Evolutionary conservation across 345 rosid genomes (phyloP), one percentile per base, ranked within the genome.

Genomic region (Gossypium australe): DNA sequence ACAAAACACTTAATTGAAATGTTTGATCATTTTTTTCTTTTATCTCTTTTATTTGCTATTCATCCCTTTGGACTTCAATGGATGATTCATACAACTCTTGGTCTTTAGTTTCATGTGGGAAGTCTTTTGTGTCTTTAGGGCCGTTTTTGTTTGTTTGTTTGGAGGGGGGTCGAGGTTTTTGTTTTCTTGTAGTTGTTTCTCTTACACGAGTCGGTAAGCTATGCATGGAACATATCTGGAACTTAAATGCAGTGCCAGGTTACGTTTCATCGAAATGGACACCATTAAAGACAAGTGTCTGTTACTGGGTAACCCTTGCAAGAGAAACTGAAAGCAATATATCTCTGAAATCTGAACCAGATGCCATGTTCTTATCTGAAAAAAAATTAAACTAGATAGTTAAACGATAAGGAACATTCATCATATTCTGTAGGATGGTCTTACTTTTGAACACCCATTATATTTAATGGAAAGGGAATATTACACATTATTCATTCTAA

Each of bases 201-300:
- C 51, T 74, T 73, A 58, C 67, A 71, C 78, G 72, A 58, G 53
- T 20, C 45, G 75, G 68, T 61, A 76, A 73, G 38, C 67, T 75
- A 59, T 82, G 81, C 83, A 80, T 80, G 73, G 86, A 79, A 86
- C 84, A 79, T 77, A 72, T 82, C 78, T 74, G 75, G 43, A 82
- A 68, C 76, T 75, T 82, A 69, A 84, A 80, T 78, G 80, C 80
- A 76, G 70, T 78, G 78, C 84, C 81, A 80, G 75, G 75, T 76
- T 81, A 25, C 25, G 4, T 70, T 25, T 75, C 79, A 55, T 73
- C 80, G 52, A 76, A 77, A 73, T 69, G 75, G 87, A 75, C 80
- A 72, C 77, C 82, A 83, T 79, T 79, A 79, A 78, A 4, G 73
- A 70, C 63, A 67, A 81, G 71, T 81, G 60, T 62, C 80, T 79